A percentile compares a stretch with the other conserved stretches of the same genome.
Evolutionary conservation across 2,329 filamentous ascomycete genomes (phyloP).

Genomic region (Hymenoscyphus infarciens): DNA sequence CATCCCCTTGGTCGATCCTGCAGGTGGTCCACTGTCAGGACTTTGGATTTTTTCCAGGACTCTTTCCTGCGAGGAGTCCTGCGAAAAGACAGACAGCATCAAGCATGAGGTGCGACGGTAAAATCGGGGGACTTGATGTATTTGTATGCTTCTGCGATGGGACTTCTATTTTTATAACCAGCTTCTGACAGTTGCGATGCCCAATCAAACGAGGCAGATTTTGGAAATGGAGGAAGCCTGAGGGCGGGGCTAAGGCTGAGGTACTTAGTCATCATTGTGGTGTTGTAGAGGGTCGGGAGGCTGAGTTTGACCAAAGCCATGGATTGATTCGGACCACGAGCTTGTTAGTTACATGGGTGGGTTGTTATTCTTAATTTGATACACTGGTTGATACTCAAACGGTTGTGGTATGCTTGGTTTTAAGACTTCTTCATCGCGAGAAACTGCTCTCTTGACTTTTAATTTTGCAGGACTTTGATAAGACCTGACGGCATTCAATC

Average conservation of each 20-base stretch:
- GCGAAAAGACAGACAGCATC: not conserved
- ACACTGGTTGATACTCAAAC: no score
- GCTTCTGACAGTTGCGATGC: not conserved
- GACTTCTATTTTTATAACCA: not conserved
- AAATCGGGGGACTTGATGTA: not conserved
- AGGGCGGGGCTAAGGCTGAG: not conserved
- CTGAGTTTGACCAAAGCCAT: not conserved
- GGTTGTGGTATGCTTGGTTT: not conserved
- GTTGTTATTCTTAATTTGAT: not conserved
- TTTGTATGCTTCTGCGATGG: not conserved
- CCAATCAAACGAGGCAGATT: not conserved
- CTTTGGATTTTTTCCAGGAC: not conserved
- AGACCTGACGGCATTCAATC: not conserved
- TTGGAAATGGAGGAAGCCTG: not conserved
- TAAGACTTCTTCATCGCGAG: not conserved
- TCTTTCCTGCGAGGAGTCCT: not conserved
- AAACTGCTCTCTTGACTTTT: not conserved
- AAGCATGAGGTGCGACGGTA: not conserved
- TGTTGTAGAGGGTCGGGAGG: not conserved
- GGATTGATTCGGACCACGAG: not conserved
- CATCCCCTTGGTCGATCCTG: not conserved
- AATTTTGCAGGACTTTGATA: not conserved
- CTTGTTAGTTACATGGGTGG: not conserved
- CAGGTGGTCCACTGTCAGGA: conserved; percentile 11
- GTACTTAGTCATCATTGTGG: not conserved